These are phyloP conservation scores for Rhodomyrtus psidioides DNA, from an alignment of 441 rosid genomes.

Conservation along the genomic window DNA sequence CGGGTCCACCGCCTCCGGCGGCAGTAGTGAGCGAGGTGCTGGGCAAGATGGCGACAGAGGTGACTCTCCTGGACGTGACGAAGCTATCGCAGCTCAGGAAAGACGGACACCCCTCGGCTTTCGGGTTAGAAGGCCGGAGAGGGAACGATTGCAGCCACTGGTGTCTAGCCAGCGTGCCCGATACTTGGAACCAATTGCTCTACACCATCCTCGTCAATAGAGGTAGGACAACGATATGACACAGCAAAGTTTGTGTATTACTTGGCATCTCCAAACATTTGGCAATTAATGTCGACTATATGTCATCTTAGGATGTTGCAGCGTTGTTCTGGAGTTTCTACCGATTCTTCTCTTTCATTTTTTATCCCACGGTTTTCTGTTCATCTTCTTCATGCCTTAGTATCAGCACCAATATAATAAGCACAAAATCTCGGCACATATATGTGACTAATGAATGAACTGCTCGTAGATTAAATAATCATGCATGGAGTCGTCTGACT, in stretches of 20 bases:
- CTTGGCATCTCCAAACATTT: not conserved
- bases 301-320: not conserved
- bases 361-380: not conserved
- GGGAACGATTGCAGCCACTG: constrained; percentile 56
- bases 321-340: not conserved
- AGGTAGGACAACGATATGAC: not conserved
- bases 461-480: not conserved
- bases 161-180: constrained; percentile 62
- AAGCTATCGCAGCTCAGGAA: constrained; percentile 32
- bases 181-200: constrained; percentile 44
- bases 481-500: not conserved
- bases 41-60: constrained; percentile 15
- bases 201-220: constrained; percentile 22
- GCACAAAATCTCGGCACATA: not conserved
- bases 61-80: constrained; percentile 35
- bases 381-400: not conserved
- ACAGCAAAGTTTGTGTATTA: not conserved
- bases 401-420: not conserved
- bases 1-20: constrained; percentile 8
- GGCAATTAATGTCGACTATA: not conserved
- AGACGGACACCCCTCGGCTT: constrained; percentile 43
- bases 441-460: too few species aligned
- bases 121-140: constrained; percentile 22
- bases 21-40: constrained; percentile 16
- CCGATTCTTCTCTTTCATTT: not conserved